These are phyloP conservation scores for Primulina huaijiensis DNA, from an alignment of 257 asterid species.

Conservation along the genomic window DNA sequence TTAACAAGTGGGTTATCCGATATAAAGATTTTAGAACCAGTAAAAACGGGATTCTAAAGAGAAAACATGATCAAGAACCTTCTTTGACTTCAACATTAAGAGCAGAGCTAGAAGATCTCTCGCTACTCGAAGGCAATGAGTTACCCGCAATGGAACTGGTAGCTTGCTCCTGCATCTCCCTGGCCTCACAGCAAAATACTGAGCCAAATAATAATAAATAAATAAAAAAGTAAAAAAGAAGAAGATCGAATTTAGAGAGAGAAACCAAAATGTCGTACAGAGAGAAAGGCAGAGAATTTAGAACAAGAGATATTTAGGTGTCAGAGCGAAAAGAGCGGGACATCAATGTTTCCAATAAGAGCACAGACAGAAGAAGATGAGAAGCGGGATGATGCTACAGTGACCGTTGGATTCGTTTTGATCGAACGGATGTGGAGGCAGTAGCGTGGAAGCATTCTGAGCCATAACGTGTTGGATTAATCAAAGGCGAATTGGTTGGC, in stretches of 20 bases:
- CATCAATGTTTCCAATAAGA: slow-evolving; percentile 18
- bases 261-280: background rate
- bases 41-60: slow-evolving; percentile 5
- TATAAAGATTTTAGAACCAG: background rate
- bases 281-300: background rate
- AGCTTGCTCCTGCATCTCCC: slow-evolving; percentile 81
- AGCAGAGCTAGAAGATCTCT: slow-evolving; percentile 92
- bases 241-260: background rate
- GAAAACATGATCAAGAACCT: slow-evolving; percentile 38
- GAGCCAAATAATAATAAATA: background rate
- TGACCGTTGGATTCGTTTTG: slow-evolving; percentile 28
- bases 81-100: slow-evolving; percentile 70
- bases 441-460: slow-evolving; percentile 47
- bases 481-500: slow-evolving; percentile 36
- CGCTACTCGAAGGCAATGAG: slow-evolving; percentile 88
- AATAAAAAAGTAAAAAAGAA: too few species aligned
- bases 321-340: slow-evolving; percentile 41
- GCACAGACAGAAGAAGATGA: slow-evolving; percentile 10
- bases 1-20: background rate
- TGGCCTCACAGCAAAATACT: slow-evolving; percentile 12
- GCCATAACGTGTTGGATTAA: slow-evolving; percentile 39
- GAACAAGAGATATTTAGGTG: slow-evolving; percentile 24
- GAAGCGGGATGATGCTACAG: background rate
- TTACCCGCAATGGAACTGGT: slow-evolving; percentile 76
- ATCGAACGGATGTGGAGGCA: slow-evolving; percentile 27